Base-by-base conservation (phyloP, 2,329 filamentous ascomycete species). In the Kalmusia sp. region DNA sequence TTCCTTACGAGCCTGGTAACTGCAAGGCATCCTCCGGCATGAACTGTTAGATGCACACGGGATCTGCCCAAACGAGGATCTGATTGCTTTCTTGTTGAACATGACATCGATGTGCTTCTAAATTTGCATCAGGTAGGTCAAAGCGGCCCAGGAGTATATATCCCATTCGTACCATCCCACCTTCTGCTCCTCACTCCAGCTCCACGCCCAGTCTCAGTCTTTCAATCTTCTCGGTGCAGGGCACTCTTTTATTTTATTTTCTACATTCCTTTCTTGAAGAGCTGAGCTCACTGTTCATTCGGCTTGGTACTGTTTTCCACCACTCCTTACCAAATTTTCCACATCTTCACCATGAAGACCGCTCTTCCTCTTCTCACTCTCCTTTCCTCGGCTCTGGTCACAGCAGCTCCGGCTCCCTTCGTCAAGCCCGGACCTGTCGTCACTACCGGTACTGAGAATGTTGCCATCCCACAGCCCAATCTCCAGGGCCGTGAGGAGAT, bases 201-300 rank as follows among this genome's bases (percentile, higher is more conserved):
- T 53, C 38, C 55, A 54, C 35, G 19, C 51, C 54, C 52, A 51
- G 37, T 59, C 56, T 46, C 51, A 43, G 47, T 61, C 25, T 43
- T 49, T 51, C 51, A 46, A 28, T 67, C 58, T 53, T 47, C 48
- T 61, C 62, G 50, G 70, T 73, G 70, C 70, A 67, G 70, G 61
- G 59, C 69, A 72, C 69, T 68, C 47, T 54, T 58, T 55, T 41
- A 64, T 55, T 57, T 58, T 41, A 55, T 64, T 66, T 41, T 65
- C 55, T 57, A 58, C 44, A 55, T 64, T 66, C 53, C 38, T 57
- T 68, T 67, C 56, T 62, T 67, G 51, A 38, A 64, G 71, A 73
- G 70, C 71, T 72, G 71, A 68, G 71, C 71, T 74, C 69, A 65
- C 46, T 58, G 50, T 63, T 58, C 58, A 43, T 49, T 56, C 55